Evolutionary conservation across 805 yeast species (phyloP).

Genomic region (Ogataea minuta): DNA sequence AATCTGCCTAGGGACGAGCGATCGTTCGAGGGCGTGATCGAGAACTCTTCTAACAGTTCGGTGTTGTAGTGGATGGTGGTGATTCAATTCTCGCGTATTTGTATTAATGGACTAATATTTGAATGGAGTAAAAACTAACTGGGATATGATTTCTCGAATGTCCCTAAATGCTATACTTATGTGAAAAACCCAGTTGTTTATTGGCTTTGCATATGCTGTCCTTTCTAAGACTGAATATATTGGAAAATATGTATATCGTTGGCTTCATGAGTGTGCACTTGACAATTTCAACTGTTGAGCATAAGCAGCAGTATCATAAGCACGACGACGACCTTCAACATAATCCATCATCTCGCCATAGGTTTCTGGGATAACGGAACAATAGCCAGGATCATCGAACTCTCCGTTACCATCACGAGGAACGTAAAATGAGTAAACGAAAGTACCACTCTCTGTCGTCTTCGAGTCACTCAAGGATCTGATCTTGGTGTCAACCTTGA

Average conservation of each 20-base stretch:
- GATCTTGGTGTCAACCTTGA: constrained; percentile 81
- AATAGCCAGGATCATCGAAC: constrained; percentile 52
- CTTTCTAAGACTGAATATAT: constrained; percentile 1
- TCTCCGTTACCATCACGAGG: constrained; percentile 51
- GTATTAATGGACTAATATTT: constrained; percentile 2
- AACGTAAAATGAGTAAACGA: constrained; percentile 85
- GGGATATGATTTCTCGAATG: too few species aligned
- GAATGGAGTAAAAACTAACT: too few species aligned
- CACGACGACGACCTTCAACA: constrained; percentile 87
- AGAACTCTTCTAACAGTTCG: constrained; percentile 16
- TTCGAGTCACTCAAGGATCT: constrained; percentile 52
- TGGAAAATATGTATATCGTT: neutral
- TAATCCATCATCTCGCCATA: constrained; percentile 92
- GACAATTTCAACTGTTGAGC: constrained; percentile 43
- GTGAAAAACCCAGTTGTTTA: too few species aligned
- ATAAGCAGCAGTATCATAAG: constrained; percentile 73
- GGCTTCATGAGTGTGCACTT: constrained; percentile 8
- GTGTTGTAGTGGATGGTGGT: constrained; percentile 11
- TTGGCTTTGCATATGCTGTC: too few species aligned
- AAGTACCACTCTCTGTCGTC: constrained; percentile 76
- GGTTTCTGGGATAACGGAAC: constrained; percentile 80
- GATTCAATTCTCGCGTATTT: constrained; percentile 10
- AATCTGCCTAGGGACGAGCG: constrained; percentile 29
- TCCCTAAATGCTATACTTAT: neutral
- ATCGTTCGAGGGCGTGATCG: constrained; percentile 25